Evolutionary conservation across 257 asterid species (phyloP), one percentile per base, ranked within the genome.

Genomic region (Ocimum tenuiflorum): DNA sequence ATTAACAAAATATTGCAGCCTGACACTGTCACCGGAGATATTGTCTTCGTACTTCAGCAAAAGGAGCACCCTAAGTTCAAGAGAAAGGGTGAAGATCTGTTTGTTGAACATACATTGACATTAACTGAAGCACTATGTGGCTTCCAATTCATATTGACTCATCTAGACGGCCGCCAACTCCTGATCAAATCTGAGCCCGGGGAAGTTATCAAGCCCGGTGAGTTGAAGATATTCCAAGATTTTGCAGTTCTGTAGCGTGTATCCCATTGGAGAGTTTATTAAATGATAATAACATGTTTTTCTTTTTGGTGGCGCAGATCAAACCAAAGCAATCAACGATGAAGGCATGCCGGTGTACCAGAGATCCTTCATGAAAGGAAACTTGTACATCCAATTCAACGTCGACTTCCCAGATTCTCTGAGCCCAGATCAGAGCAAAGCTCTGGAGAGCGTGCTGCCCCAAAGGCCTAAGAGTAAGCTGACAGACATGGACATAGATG

Each of bases 61-160:
- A 91, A 87, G 85, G 98, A 91, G 74, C 96, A 91, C 71, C 87
- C 88, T 0, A 91, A 82, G 68, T 91, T 91, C 67, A 88, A 91
- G 82, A 74, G 98, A 20, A 91, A 91, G 83, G 91, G 90, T 23
- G 97, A 88, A 71, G 97, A 91, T 70, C 87, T 91, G 15, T 91
- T 88, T 71, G 73, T 82, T 3, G 95, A 86, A 36, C 97, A 91
- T 71, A 70, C 91, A 4, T 67, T 91, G 82, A 78, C 88, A 17
- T 74, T 91, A 17, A 88, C 95, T n/a, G 97, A 91, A 79, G 96
- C 97, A 29, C 82, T 91, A 0, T 91, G 97, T 68, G 97, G 97
- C 60, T 91, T 91, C 86, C 96, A 86, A 19, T 91, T 86, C 55
- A 75, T 88, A 65, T 67, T 88, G 77, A 79, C 95, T 66, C 98